A percentile compares a stretch with the other conserved stretches of the same genome.
Conservation (phyloP, 169 alveolate species). For the Eimeria acervulina region DNA sequence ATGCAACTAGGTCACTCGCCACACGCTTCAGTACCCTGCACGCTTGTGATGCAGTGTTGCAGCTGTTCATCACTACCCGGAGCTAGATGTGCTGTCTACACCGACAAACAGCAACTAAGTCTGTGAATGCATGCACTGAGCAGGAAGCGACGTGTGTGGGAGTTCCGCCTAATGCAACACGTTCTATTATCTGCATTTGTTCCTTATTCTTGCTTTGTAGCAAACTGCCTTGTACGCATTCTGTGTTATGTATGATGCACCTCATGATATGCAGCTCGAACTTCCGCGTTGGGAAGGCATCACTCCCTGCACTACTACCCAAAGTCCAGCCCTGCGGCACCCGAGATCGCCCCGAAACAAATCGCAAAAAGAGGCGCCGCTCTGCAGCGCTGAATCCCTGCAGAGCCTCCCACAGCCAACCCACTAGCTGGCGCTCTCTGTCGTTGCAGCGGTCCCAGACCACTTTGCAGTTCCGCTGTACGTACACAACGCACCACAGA, state of each 20-base stretch:
- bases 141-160: too few relatives aligned
- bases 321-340: slow-evolving; percentile 89
- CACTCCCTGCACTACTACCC: slow-evolving; percentile 12
- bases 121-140: too few relatives aligned
- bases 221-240: too few relatives aligned
- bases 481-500: neutral
- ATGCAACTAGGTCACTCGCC: neutral
- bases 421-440: slow-evolving; percentile 46
- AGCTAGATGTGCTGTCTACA: too few relatives aligned
- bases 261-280: slow-evolving; percentile 92
- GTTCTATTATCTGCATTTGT: too few relatives aligned
- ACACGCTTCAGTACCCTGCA: neutral
- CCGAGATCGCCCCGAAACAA: slow-evolving; percentile 94
- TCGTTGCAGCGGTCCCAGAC: slow-evolving; percentile 54
- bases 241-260: slow-evolving; percentile 28
- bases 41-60: too few relatives aligned
- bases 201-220: too few relatives aligned
- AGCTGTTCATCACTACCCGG: too few relatives aligned
- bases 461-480: slow-evolving; percentile 79
- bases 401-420: slow-evolving; percentile 71
- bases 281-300: slow-evolving; percentile 81
- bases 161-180: too few relatives aligned
- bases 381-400: slow-evolving; percentile 42
- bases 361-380: slow-evolving; percentile 91
- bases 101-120: too few relatives aligned